Evolutionary conservation across 805 yeast genomes (phyloP), one percentile per base, ranked within the genome.

Genomic region (Zygosaccharomyces bisporus): DNA sequence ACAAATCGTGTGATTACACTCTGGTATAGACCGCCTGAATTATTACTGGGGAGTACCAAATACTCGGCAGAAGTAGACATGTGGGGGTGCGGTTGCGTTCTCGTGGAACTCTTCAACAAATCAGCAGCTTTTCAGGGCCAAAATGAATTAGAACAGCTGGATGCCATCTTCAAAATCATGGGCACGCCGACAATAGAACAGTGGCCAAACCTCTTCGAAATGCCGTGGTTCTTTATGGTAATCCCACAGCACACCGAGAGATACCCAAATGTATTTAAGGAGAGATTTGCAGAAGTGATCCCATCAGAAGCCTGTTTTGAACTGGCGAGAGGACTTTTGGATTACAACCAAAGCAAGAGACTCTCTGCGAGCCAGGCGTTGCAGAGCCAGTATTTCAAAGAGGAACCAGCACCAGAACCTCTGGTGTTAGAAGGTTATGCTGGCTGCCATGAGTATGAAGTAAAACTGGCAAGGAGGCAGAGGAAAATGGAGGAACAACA

Each of bases 1-100:
- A 91, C 99, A 1, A 93, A 93, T 62, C 70, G 99, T 44, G 98
- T 93, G 32, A 93, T 93, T 43, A 93, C 99, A 0, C 70, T 93
- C 30, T 93, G 99, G 99, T 91, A 93, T 63, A 76, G 99, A 47
- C 99, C 99, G 1, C 98, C 98, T 0, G 99, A 91, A 63, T 73
- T 93, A 24, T 69, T 93, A 30, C 66, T 93, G 46, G 99, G 99
- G 1, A 81, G 95, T 0, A 90, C 98, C 0, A 82, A 81, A 46
- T 93, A 93, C 65, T 93, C 90, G 0, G 69, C 88, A 32, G 96
- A 86, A 55, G 93, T 93, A 7, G 99, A 93, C 60, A 81, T 88
- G 53, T 93, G 99, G 99, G 96, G 98, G 0, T 81, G 88, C 49
- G 99, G 99, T 2, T 93, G 98, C 68, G 70, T 93, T 19, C 69